These are phyloP conservation scores for Furcasterigmium sp. DNA, from an alignment of 2,329 filamentous ascomycete species.

Conservation along the genomic window DNA sequence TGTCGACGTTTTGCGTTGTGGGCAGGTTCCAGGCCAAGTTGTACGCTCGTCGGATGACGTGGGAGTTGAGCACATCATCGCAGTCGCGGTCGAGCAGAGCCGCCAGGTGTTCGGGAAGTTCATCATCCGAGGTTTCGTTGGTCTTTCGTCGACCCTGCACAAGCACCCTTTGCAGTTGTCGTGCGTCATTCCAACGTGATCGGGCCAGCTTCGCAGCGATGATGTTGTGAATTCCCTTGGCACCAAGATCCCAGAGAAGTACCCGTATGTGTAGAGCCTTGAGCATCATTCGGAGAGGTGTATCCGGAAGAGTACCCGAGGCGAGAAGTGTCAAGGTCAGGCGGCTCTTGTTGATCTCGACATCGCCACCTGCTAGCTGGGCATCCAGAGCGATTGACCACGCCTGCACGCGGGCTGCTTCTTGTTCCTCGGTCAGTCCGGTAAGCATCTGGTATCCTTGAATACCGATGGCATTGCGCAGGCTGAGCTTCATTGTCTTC, in stretches of 20 bases:
- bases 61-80: conserved; percentile 73
- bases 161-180: conserved; percentile 52
- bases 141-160: conserved; percentile 34
- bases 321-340: conserved; percentile 82
- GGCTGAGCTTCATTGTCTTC: conserved; percentile 76
- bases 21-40: conserved; percentile 85
- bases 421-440: conserved; percentile 77
- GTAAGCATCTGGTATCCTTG: conserved; percentile 74
- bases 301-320: conserved; percentile 79
- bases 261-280: conserved; percentile 90
- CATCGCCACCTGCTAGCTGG: conserved; percentile 84
- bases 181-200: conserved; percentile 76
- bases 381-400: conserved; percentile 93
- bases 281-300: conserved; percentile 79
- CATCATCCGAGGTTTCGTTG: conserved; percentile 50
- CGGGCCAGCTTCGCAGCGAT: conserved; percentile 70
- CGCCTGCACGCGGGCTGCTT: conserved; percentile 79
- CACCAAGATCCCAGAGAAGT: conserved; percentile 72
- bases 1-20: conserved; percentile 60
- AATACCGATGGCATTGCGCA: conserved; percentile 72
- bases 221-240: conserved; percentile 61
- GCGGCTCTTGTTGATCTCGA: conserved; percentile 82
- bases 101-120: conserved; percentile 71
- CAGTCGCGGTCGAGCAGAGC: conserved; percentile 73
- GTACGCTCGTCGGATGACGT: conserved; percentile 77